Conservation (phyloP, 1,284 basidiomycete genomes). For the Pterulicium gracile region DNA sequence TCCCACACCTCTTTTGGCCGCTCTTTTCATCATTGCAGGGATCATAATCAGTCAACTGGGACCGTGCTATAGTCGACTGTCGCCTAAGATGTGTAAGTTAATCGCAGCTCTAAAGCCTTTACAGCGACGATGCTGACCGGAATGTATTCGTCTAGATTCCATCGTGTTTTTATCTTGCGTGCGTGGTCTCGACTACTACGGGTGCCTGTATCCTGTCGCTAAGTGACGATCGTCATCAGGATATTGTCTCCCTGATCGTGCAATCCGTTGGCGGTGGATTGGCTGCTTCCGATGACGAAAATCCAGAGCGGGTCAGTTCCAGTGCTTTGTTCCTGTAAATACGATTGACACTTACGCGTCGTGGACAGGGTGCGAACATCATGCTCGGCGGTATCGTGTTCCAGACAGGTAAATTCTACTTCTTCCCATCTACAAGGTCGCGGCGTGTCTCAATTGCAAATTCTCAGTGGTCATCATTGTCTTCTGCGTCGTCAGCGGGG, state of each 20-base stretch:
- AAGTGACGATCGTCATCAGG: no score
- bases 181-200: no score
- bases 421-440: slow-evolving; percentile 1
- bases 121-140: no score
- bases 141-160: slow-evolving; percentile 32
- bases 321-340: no score
- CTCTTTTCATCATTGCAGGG: slow-evolving; percentile 42
- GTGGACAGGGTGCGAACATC: slow-evolving; percentile 29
- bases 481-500: slow-evolving; percentile 5
- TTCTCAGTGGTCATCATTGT: not conserved
- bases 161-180: slow-evolving; percentile 35
- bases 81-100: slow-evolving; percentile 28
- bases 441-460: no score
- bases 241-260: slow-evolving; percentile 38
- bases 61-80: slow-evolving; percentile 32
- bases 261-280: slow-evolving; percentile 45
- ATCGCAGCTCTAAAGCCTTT: not conserved
- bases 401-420: slow-evolving; percentile 21
- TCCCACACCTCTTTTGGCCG: slow-evolving; percentile 42
- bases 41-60: slow-evolving; percentile 30
- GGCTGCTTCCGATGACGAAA: slow-evolving; percentile 29
- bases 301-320: no score
- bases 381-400: slow-evolving; percentile 40
- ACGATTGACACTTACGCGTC: no score
- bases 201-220: no score